These are phyloP conservation scores for Albophoma yamanashiensis DNA, from an alignment of 2,329 filamentous ascomycete genomes.

Conservation along the genomic window DNA sequence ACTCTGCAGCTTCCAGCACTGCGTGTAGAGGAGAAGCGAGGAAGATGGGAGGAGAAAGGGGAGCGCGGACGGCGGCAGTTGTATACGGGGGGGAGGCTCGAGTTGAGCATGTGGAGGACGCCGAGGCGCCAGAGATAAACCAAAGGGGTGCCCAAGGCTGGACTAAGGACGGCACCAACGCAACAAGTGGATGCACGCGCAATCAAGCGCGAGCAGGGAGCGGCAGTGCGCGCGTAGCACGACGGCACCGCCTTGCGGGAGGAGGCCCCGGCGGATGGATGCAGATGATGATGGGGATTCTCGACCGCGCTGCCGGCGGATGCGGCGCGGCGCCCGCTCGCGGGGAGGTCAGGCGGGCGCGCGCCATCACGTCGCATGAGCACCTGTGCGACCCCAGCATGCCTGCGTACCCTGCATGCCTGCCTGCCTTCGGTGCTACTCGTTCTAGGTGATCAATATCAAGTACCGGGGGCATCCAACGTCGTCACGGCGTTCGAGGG, in stretches of 20 bases:
- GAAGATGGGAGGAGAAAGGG: neutral
- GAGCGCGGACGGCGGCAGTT: neutral
- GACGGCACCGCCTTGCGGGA: too few species aligned
- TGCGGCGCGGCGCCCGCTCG: neutral
- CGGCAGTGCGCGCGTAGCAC: too few species aligned
- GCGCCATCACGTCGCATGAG: neutral
- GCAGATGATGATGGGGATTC: neutral
- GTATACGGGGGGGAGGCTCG: neutral
- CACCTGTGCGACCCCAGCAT: neutral
- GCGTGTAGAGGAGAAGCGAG: neutral
- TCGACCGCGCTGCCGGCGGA: neutral
- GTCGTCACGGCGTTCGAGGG: too few species aligned
- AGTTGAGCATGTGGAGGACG: neutral
- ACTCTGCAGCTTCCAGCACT: neutral
- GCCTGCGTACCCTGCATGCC: neutral
- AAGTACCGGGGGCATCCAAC: neutral
- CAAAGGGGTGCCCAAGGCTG: neutral
- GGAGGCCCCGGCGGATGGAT: neutral
- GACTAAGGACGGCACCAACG: neutral
- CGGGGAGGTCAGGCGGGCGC: neutral
- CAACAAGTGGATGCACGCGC: neutral
- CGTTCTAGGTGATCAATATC: too few species aligned
- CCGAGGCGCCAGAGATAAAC: neutral
- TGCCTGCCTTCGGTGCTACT: too few species aligned
- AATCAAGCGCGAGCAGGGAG: too few species aligned